A percentile compares a stretch with the other conserved stretches of the same genome.
These are phyloP conservation scores for Penicillium sclerotiorum DNA, from an alignment of 2,329 filamentous ascomycete species.

Conservation along the genomic window DNA sequence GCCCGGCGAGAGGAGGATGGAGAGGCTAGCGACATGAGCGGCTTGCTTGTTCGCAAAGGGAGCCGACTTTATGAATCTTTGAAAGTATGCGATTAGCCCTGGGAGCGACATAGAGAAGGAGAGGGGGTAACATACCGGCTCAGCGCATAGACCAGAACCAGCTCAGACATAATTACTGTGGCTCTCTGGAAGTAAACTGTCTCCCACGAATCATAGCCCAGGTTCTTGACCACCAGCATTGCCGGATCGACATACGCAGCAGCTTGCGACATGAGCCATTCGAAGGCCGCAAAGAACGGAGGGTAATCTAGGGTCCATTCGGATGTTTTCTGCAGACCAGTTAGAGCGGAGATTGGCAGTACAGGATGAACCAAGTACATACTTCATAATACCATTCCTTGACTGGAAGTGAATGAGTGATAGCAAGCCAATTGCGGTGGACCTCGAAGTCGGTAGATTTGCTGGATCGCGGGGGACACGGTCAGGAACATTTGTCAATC, in stretches of 20 bases:
- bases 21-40: slow-evolving; percentile 83
- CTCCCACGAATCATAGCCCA: slow-evolving; percentile 88
- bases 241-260: slow-evolving; percentile 75
- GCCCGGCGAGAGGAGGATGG: slow-evolving; percentile 86
- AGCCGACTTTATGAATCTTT: slow-evolving; percentile 74
- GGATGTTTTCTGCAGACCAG: slow-evolving; percentile 70
- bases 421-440: slow-evolving; percentile 91
- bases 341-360: background rate
- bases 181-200: slow-evolving; percentile 89
- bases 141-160: slow-evolving; percentile 81
- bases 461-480: slow-evolving; percentile 60
- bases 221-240: slow-evolving; percentile 79
- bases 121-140: slow-evolving; percentile 59
- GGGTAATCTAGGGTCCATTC: slow-evolving; percentile 99
- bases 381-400: slow-evolving; percentile 94
- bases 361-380: slow-evolving; percentile 18
- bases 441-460: slow-evolving; percentile 99
- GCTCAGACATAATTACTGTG: slow-evolving; percentile 84
- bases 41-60: slow-evolving; percentile 67
- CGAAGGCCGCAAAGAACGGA: slow-evolving; percentile 96
- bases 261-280: slow-evolving; percentile 84
- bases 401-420: slow-evolving; percentile 84
- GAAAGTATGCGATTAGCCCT: background rate
- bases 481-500: slow-evolving; percentile 5
- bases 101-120: too few relatives aligned